Percentiles rank a stretch among this genome's conserved stretches.
These are phyloP conservation scores for Phyllachora maydis DNA, from an alignment of 2,329 filamentous ascomycete species.

Conservation along the genomic window DNA sequence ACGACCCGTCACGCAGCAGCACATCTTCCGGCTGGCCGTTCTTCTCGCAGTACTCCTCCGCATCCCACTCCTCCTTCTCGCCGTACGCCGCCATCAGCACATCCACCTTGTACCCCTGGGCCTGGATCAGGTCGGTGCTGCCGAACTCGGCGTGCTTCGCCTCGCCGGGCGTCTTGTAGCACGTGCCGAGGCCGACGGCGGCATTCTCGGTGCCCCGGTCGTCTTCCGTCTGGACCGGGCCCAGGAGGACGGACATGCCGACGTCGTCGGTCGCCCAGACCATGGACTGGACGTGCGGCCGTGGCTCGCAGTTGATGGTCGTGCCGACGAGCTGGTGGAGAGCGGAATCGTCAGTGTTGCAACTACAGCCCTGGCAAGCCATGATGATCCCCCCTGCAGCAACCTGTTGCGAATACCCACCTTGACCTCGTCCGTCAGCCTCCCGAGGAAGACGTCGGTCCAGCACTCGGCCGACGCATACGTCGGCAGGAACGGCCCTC, in stretches of 20 bases:
- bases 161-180: constrained; percentile 8
- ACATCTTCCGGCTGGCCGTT: constrained; percentile 6
- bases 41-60: constrained; percentile 3
- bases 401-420: constrained; percentile 1
- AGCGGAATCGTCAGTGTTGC: no score
- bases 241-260: constrained; percentile 14
- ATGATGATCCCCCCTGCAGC: no score
- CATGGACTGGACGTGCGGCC: constrained; percentile 15
- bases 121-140: constrained; percentile 9
- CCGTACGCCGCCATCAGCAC: constrained; percentile 12
- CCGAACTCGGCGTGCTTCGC: constrained; percentile 12
- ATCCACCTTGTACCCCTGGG: constrained; percentile 13
- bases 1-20: constrained; percentile 8
- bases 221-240: constrained; percentile 6
- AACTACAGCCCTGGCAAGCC: no score
- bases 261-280: constrained; percentile 15
- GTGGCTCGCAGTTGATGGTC: constrained; percentile 13
- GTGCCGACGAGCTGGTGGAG: constrained; percentile 11
- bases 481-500: constrained; percentile 15
- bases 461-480: constrained; percentile 14
- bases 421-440: constrained; percentile 12
- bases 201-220: constrained; percentile 8
- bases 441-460: constrained; percentile 12
- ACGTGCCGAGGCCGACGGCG: constrained; percentile 9
- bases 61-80: background rate